phyloP scores from a whole-genome alignment of 2,329 filamentous ascomycete species.

The Acarospora socialis region DNA sequence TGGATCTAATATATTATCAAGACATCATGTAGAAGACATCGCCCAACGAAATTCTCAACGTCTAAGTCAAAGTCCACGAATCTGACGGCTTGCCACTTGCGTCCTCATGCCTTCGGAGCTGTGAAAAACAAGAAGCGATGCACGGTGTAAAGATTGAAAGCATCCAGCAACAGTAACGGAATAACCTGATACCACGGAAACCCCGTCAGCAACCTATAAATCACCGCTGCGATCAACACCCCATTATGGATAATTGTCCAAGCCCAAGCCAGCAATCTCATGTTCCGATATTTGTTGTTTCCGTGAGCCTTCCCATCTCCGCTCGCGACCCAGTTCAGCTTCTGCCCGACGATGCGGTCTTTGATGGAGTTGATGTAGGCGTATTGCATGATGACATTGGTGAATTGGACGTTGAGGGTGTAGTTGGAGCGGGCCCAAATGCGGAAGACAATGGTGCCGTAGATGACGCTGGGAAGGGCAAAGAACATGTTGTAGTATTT shows the following conservation, averaged over 20 bases:
- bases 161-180: slow-evolving; percentile 25
- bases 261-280: slow-evolving; percentile 26
- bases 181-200: slow-evolving; percentile 28
- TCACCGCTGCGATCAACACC: slow-evolving; percentile 23
- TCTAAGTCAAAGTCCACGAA: too few relatives aligned
- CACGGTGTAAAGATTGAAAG: slow-evolving; percentile 27
- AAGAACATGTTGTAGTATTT: slow-evolving; percentile 33
- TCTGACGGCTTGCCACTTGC: too few relatives aligned
- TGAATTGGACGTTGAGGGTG: slow-evolving; percentile 30
- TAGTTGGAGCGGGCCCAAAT: slow-evolving; percentile 29
- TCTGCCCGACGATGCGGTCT: slow-evolving; percentile 27
- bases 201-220: slow-evolving; percentile 22
- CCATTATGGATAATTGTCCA: slow-evolving; percentile 25
- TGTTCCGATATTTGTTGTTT: slow-evolving; percentile 31
- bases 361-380: slow-evolving; percentile 31
- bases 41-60: too few relatives aligned
- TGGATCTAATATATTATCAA: too few relatives aligned
- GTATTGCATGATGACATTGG: slow-evolving; percentile 30
- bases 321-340: slow-evolving; percentile 27
- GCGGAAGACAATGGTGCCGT: slow-evolving; percentile 26
- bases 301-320: slow-evolving; percentile 29
- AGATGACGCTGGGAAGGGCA: slow-evolving; percentile 27
- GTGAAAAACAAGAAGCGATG: slow-evolving; percentile 26
- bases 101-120: background rate
- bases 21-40: too few relatives aligned